Conservation (phyloP, 345 rosid genomes). For the Dipteronia sinensis region DNA sequence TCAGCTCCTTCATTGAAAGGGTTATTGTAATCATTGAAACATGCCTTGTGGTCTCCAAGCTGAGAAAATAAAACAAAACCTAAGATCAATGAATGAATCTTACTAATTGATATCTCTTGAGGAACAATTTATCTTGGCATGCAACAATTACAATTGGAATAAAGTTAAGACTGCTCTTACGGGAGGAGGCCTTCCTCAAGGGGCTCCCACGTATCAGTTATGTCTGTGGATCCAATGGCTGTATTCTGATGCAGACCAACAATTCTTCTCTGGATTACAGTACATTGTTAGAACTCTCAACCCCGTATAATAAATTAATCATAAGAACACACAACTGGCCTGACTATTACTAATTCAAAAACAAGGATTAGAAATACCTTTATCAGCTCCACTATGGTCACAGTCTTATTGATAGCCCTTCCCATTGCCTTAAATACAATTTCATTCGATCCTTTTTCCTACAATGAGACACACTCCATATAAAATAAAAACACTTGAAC, state of each 20-base stretch:
- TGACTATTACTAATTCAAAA: neutral
- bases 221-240: conserved; percentile 86
- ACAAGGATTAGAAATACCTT: conserved; percentile 46
- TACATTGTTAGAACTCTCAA: conserved; percentile 20
- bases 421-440: conserved; percentile 98
- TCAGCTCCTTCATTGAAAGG: conserved; percentile 76
- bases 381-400: conserved; percentile 85
- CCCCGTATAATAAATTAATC: neutral
- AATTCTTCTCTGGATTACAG: conserved; percentile 75
- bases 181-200: conserved; percentile 95
- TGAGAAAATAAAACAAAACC: conserved; percentile 27
- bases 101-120: neutral
- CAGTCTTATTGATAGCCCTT: conserved; percentile 95
- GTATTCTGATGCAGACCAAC: conserved; percentile 91
- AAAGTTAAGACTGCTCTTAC: conserved; percentile 45
- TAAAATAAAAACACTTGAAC: neutral
- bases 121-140: neutral
- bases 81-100: neutral
- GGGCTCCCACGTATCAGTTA: conserved; percentile 94
- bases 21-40: conserved; percentile 93
- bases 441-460: conserved; percentile 82
- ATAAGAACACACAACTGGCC: neutral
- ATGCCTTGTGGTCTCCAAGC: conserved; percentile 97
- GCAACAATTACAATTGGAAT: neutral
- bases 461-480: neutral